A percentile compares a stretch with the other conserved stretches of the same genome.
These are phyloP conservation scores for Daldinia vernicosa DNA, from an alignment of 495 filamentous ascomycete genomes.

Conservation along the genomic window DNA sequence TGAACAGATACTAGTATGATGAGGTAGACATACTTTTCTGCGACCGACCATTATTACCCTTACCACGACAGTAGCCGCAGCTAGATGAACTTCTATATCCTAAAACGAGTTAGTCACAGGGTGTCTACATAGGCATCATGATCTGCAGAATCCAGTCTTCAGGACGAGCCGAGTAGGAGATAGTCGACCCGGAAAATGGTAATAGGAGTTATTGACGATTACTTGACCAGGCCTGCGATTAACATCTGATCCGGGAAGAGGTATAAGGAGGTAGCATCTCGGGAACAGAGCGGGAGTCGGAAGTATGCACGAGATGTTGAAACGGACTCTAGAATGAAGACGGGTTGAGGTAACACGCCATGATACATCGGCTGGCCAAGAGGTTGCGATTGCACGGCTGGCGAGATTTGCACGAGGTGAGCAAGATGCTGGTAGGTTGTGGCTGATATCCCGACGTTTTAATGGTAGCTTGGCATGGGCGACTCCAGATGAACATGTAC, in stretches of 20 bases:
- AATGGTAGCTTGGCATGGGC: conserved; percentile 33
- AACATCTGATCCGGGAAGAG: conserved; percentile 22
- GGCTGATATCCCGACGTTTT: conserved; percentile 29
- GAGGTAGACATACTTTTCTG: conserved; percentile 48
- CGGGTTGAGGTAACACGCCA: conserved; percentile 33
- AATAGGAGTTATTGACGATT: conserved; percentile 21
- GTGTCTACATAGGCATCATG: conserved; percentile 27
- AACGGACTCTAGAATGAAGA: conserved; percentile 9
- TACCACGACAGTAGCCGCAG: conserved; percentile 62
- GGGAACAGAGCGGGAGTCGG: conserved; percentile 10
- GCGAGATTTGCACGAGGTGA: conserved; percentile 21
- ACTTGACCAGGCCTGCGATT: conserved; percentile 31
- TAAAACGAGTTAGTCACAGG: conserved; percentile 40
- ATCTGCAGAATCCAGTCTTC: conserved; percentile 4
- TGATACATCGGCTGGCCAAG: conserved; percentile 32
- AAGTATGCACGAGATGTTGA: conserved; percentile 23
- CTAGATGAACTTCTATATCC: conserved; percentile 58
- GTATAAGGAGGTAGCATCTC: conserved; percentile 18
- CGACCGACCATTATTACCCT: conserved; percentile 53
- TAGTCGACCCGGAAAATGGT: conserved; percentile 3
- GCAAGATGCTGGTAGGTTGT: conserved; percentile 22
- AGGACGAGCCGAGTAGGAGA: conserved; percentile 27
- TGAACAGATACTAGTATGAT: conserved; percentile 18
- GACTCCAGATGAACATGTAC: conserved; percentile 6
- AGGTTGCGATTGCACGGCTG: conserved; percentile 24